These are phyloP conservation scores for Myochromella boudieri DNA, from an alignment of 768 basidiomycete genomes.

Conservation along the genomic window DNA sequence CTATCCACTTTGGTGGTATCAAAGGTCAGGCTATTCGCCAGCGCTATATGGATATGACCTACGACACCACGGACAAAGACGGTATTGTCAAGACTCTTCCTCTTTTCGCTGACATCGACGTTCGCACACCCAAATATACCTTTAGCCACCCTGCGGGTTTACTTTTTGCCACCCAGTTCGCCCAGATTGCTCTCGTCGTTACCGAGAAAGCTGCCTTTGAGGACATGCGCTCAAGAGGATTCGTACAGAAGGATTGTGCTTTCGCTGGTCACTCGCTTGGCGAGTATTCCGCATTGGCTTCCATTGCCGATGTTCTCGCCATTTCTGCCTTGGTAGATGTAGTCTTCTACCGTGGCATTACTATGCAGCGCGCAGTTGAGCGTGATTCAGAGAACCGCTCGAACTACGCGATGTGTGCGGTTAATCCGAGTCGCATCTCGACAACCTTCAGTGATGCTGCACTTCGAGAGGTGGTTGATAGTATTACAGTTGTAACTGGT, in stretches of 20 bases:
- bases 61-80: conserved; percentile 95
- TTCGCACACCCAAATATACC: conserved; percentile 95
- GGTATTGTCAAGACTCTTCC: conserved; percentile 95
- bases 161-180: conserved; percentile 97
- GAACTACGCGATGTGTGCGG: conserved; percentile 99
- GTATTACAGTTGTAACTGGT: conserved; percentile 72
- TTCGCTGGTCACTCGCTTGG: conserved; percentile 99
- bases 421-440: conserved; percentile 94
- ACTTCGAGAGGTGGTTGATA: conserved; percentile 95
- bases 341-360: conserved; percentile 99
- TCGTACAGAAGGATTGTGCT: conserved; percentile 87
- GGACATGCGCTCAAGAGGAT: conserved; percentile 95
- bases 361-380: conserved; percentile 99
- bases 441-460: conserved; percentile 94
- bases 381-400: conserved; percentile 91
- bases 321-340: conserved; percentile 96
- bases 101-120: conserved; percentile 93
- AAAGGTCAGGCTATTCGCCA: conserved; percentile 98
- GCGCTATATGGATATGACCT: conserved; percentile 99
- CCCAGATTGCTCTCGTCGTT: conserved; percentile 96
- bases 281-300: conserved; percentile 97
- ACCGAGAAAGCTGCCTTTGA: conserved; percentile 99
- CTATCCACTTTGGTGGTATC: conserved; percentile 98
- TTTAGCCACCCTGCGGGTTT: conserved; percentile 96
- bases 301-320: conserved; percentile 94